Evolutionary conservation across 176 grass and related monocot species (phyloP), one percentile per base, ranked within the genome.

Genomic region (Musa itinerans): DNA sequence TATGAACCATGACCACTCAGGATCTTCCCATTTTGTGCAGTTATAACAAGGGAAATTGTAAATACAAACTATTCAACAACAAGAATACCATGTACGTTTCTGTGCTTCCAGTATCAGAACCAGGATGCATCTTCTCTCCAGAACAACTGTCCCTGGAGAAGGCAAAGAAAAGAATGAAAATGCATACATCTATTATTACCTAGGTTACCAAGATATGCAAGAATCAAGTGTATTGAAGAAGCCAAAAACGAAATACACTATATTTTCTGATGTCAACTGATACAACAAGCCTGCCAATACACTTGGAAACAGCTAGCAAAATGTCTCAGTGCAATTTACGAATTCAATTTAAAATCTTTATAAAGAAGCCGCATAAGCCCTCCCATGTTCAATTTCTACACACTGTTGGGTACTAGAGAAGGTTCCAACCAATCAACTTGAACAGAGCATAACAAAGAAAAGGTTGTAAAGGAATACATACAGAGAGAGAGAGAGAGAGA

Each of bases 81-180:
- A 79, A 65, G 20, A 43, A 50, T 92, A 92, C 85, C 83, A 76
- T 83, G 57, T 73, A 81, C 79, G 24, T 78, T 69, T 74, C 65
- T 54, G 71, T 76, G 54, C 48, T 50, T 81, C 80, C 59, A 76
- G 49, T 53, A 24, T 86, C 70, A 82, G 81, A 83, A 86, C 57
- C 27, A 67, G 74, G 52, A 65, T 54, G 64, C 19, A 69, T 57
- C 63, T 67, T 57, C 6, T 80, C 50, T 50, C 65, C 63, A 74
- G 21, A 26, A 57, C 20, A 63, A 68, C 74, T 64, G 22, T 43
- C 67, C 78, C 29, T 58, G 26, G 8, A 75, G 9, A 58, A 52
- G 43, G 9, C 9, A 69, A n/a, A 50, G 25, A 43, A 43, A 51
- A n/a, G 2, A 52, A 20, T 49, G 25, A 52, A 70, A 70, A 50